Conservation (phyloP, 2,329 filamentous ascomycete species). For the Emmonsiellopsis sp. region DNA sequence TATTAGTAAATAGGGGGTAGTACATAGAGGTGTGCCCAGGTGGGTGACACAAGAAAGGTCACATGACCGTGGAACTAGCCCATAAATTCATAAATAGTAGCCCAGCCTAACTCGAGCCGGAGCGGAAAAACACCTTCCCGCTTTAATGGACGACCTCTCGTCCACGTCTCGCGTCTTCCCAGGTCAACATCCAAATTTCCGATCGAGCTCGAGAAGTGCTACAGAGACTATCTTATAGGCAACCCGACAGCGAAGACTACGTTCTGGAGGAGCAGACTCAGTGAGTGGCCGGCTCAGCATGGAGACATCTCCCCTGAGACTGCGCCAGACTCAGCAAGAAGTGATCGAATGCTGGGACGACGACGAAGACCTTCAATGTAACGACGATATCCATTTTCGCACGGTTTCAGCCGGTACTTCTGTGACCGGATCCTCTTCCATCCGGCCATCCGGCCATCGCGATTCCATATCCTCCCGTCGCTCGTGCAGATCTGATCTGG, state of each 20-base stretch:
- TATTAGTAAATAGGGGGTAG: no score
- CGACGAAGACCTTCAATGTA: conserved; percentile 38
- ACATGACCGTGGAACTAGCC: no score
- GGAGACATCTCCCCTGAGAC: conserved; percentile 27
- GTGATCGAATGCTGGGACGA: conserved; percentile 42
- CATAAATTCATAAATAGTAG: no score
- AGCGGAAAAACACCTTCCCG: neutral
- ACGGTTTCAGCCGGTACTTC: conserved; percentile 37
- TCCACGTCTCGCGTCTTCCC: conserved; percentile 1
- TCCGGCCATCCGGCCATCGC: conserved; percentile 42
- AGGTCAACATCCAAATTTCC: conserved; percentile 1
- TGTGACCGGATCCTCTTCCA: conserved; percentile 31
- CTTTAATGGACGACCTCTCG: conserved; percentile 8
- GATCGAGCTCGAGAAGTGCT: neutral
- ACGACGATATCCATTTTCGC: conserved; percentile 37
- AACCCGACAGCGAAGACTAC: neutral
- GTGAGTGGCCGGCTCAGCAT: conserved; percentile 18
- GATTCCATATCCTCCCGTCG: conserved; percentile 74
- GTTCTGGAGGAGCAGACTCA: neutral
- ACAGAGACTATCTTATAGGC: neutral
- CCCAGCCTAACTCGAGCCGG: no score
- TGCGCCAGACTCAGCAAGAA: conserved; percentile 23
- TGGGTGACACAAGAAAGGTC: no score
- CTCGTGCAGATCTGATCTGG: conserved; percentile 74
- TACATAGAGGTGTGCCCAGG: no score